Base-by-base conservation (phyloP, 441 rosid genomes). In the Pelargonium cotyledonis region DNA sequence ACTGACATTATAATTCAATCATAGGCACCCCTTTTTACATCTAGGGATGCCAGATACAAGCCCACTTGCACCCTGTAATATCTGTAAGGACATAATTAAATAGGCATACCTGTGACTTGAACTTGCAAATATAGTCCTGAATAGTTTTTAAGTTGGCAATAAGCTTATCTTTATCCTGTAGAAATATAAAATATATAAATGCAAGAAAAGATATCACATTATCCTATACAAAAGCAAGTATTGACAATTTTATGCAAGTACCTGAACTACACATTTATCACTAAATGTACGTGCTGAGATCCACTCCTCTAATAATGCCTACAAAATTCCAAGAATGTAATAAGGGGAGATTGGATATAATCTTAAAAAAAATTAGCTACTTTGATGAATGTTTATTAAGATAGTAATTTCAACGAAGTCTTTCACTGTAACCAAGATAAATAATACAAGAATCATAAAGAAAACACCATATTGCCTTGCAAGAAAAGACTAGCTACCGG, bases 251-350 rank as follows among this genome's bases (percentile, higher is more conserved):
- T 65, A 65, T 29, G 57, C 5, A 29, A 65, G 47, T 80, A 90
- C 98, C 95, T 83, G 84, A 18, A 85, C 80, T 74, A 83, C 83
- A 80, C 77, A 78, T 72, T 88, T 86, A 70, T 86, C 90, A 69
- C 88, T 73, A 55, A 79, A 83, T 67, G 86, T 80, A 68, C 85
- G 89, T 10, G 90, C 80, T 65, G 88, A 79, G 77, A 89, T 85
- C 96, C 97, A 89, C 79, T 95, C 99, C 82, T 95, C 99, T 43
- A 95, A 80, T 80, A 92, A 84, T 66, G 98, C 95, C 98, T 95
- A 80, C 76, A 73, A 66, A 69, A 57, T 57, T 57, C 5, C 29
- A 57, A 57, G 18, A 57, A 19, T 10, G 29, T 57, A 23, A 19
- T 23, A 10, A 57, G 9, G 16, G 62, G 31, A 26, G 10, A 57